These are phyloP conservation scores for Ganoderma meredithae DNA, from an alignment of 1,284 basidiomycete genomes.

Conservation along the genomic window DNA sequence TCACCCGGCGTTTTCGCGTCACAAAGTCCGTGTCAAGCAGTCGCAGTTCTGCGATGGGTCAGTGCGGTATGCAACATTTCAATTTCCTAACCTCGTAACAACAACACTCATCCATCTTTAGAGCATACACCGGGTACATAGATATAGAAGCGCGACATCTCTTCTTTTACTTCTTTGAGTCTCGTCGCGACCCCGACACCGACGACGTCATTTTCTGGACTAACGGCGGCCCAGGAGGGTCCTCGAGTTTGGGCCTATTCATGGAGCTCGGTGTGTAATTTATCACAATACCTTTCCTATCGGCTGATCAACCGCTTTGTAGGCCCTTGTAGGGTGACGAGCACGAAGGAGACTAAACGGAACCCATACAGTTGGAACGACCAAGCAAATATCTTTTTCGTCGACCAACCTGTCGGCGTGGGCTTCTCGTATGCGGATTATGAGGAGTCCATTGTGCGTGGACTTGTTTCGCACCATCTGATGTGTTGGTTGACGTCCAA, in stretches of 20 bases:
- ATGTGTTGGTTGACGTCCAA: not conserved
- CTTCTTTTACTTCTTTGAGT: slow-evolving; percentile 87
- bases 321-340: slow-evolving; percentile 45
- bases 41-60: slow-evolving; percentile 42
- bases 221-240: slow-evolving; percentile 64
- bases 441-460: slow-evolving; percentile 63
- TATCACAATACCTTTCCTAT: not conserved
- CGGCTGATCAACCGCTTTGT: not conserved
- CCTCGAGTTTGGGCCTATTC: slow-evolving; percentile 66
- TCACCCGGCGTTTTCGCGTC: slow-evolving; percentile 59
- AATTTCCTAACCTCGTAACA: not conserved
- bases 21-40: slow-evolving; percentile 56
- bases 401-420: slow-evolving; percentile 69
- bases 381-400: slow-evolving; percentile 74
- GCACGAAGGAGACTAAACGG: slow-evolving; percentile 51
- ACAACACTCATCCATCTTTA: not conserved
- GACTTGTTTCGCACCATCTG: too few species aligned
- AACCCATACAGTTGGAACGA: slow-evolving; percentile 73
- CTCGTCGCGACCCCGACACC: slow-evolving; percentile 67
- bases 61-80: slow-evolving; percentile 25
- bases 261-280: slow-evolving; percentile 62
- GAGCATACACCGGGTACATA: slow-evolving; percentile 60
- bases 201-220: slow-evolving; percentile 78
- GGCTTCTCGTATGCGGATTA: slow-evolving; percentile 80
- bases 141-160: slow-evolving; percentile 76